Base-by-base conservation (phyloP, 305 asterid species). In the Solanum aculeatissimum region DNA sequence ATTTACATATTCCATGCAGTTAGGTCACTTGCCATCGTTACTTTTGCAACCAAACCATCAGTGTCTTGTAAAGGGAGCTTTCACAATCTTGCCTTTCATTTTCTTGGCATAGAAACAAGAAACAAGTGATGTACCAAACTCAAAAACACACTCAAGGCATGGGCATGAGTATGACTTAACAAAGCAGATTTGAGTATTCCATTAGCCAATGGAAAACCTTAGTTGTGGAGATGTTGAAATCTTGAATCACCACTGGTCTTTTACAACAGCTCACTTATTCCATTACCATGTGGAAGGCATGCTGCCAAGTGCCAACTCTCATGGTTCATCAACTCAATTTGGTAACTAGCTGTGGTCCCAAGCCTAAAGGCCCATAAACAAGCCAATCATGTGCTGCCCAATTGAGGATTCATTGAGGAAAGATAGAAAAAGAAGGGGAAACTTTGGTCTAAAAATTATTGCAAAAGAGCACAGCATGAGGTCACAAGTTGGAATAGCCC, bases 231-330 rank as follows among this genome's bases (percentile, higher is more conserved):
- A 49, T 14, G 81, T 75, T 75, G 62, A 74, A 74, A 0, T 47
- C 60, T 68, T 14, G 25, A 35, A 49, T 27, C 25, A 49, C 81
- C 62, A 27, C 27, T 75, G 27, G 81, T 23, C 69, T 58, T 23
- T 57, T 55, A 25, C 63, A 83, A 43, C 84, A 54, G 21, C 79
- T 66, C 84, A 57, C 25, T 71, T 51, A 80, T 79, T 40, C 84
- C 53, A 29, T 80, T 51, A 80, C 83, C 71, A 80, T 80, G 89
- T 84, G 89, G 65, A 78, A 79, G 35, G 51, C 55, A 9, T 83
- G 82, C 75, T 65, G 81, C 74, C 81, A 77, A 29, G 68, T 65
- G 81, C 74, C 81, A 77, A 29, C 54, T 57, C 62, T 75, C 62
- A 49, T 45, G 57, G 29, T 51, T 63, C 58, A 80, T 38, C 51